Base-by-base conservation (phyloP, 768 basidiomycete species). In the Exsudoporus frostii region DNA sequence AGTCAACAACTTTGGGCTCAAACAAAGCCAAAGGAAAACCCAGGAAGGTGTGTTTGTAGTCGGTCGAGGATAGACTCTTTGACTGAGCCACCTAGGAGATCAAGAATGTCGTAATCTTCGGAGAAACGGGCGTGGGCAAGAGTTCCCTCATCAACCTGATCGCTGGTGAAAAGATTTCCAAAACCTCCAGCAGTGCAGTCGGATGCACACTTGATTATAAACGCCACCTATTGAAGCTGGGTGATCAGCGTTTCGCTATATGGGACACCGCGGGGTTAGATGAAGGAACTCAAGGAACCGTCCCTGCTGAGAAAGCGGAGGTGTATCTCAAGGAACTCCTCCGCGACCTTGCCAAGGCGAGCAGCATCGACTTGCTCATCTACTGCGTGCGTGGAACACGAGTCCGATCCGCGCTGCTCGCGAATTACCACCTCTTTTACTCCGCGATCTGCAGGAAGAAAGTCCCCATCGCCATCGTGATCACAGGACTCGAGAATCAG, bases 401-500 rank as follows among this genome's bases (percentile, higher is more conserved):
- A 7, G 53, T 59, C 32, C 53, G 51, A 10, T 55, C 56, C 20
- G 62, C 60, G 42, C 11, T 63, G 11, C 62, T 65, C 49, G 38
- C 51, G 14, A 78, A 76, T 54, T 78, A 74, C 67, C 59, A 61
- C 40, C 50, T 76, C 22, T 75, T 76, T 48, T 63, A 70, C 45
- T 65, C 73, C 11, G 66, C 72, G 17, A 69, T 78, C n/a, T 76
- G 74, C 49, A 64, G 62, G 33, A 57, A 60, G 41, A 56, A 65
- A 38, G 76, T 78, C 19, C 76, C 76, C 5, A 69, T 73, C 20
- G 61, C 71, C 3, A 49, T 78, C 20, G 71, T 64, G 2, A 48
- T 77, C 14, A 76, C 74, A 1, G 73, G 75, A 32, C 65, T 77
- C 3, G 76, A 75, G 57, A 59, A 71, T 25, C 62, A 70, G 19